A percentile compares a stretch with the other conserved stretches of the same genome.
Conservation (phyloP, 768 basidiomycete species). For the Calvatia gigantea region DNA sequence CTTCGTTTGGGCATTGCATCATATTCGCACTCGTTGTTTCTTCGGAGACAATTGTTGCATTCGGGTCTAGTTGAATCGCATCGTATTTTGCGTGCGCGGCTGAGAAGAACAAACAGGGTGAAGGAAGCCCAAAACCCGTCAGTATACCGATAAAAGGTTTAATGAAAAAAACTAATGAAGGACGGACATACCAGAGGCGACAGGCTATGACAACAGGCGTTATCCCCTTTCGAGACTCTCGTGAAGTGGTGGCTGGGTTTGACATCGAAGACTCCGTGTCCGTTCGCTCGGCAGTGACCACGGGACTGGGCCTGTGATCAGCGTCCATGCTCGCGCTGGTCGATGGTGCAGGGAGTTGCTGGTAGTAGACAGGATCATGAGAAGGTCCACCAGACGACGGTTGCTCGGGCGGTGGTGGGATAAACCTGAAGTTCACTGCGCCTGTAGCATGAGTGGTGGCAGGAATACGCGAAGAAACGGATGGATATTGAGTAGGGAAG, state of each 20-base stretch:
- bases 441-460: constrained; percentile 31
- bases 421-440: constrained; percentile 36
- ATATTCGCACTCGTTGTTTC: constrained; percentile 76
- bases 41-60: constrained; percentile 79
- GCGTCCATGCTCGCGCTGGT: constrained; percentile 25
- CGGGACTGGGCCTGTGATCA: constrained; percentile 28
- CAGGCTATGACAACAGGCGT: constrained; percentile 69
- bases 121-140: constrained; percentile 27
- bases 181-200: constrained; percentile 66
- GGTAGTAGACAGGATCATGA: constrained; percentile 40
- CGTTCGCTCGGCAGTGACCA: constrained; percentile 29
- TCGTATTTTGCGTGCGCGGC: constrained; percentile 81
- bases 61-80: constrained; percentile 81
- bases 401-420: constrained; percentile 31
- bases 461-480: constrained; percentile 39
- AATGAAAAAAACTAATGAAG: constrained; percentile 34
- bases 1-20: constrained; percentile 78
- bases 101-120: constrained; percentile 34
- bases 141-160: constrained; percentile 37
- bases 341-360: constrained; percentile 29
- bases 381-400: constrained; percentile 41
- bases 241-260: constrained; percentile 26
- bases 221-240: constrained; percentile 50
- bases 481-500: constrained; percentile 34
- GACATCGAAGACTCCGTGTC: constrained; percentile 34